Evolutionary conservation across 352 stramenopile genomes (phyloP), one percentile per base, ranked within the genome.

Genomic region (Pythium volutum): DNA sequence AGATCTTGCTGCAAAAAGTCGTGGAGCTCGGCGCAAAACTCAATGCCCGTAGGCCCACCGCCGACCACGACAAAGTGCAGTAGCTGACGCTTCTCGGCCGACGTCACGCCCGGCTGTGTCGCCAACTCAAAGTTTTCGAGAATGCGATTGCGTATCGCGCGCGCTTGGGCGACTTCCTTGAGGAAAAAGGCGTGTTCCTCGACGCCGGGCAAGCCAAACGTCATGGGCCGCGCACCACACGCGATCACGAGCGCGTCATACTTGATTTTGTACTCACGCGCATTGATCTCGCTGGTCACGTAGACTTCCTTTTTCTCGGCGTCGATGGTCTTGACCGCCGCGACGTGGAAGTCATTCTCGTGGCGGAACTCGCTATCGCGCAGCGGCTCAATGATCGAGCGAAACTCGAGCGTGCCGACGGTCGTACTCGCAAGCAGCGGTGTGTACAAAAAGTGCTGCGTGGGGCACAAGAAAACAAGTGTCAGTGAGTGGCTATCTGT

Each of bases 11-110:
- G 70, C 52, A 98, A 65, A 67, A 98, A 88, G 63, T 98, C 97
- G 71, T 98, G 89, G 48, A 99, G 76, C 74, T 99, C 96, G 18
- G 88, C 84, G 41, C 95, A 97, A 71, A 99, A 99, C 77, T 99
- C 97, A 62, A 97, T 92, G 46, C 81, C 88, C 0, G 96, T 98
- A 2, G 96, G 94, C 7, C 96, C 96, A 7, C 97, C 97, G 7
- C 97, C 97, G 11, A 99, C 96, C 10, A 99, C 91, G n/a, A 99
- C 86, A 77, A 99, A 99, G 45, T 95, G 95, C 16, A 99, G 77
- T 9, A 99, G 71, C 27, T 90, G 70, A 36, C 89, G 62, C 52
- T 95, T 91, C 74, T 98, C 92, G n/a, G 84, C 81, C 3, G 81
- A 67, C 2, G 79, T 82, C 5, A 96, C 65, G 10, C 77, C 91